Evolutionary conservation across 345 rosid species (phyloP).

Genomic region (Pelargonium nanum): DNA sequence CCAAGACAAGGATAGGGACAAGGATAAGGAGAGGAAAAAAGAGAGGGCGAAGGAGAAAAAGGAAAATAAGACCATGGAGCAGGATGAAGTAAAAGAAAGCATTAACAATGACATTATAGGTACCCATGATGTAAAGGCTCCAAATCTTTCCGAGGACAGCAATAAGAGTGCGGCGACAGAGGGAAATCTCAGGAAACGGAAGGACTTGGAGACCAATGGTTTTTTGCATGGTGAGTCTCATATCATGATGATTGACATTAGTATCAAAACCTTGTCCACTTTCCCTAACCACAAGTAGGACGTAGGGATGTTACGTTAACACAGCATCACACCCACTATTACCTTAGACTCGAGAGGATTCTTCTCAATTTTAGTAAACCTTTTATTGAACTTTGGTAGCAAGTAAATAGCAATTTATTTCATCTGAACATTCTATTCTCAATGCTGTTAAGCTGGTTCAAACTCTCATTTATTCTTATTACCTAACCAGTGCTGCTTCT

Average conservation of each 20-base stretch:
- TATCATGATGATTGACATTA: neutral
- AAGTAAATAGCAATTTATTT: neutral
- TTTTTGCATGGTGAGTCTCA: conserved; percentile 50
- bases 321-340: neutral
- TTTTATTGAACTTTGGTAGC: neutral
- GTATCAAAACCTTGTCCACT: neutral
- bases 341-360: neutral
- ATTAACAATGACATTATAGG: conserved; percentile 17
- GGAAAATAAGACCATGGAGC: conserved; percentile 16
- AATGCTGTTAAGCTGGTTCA: conserved; percentile 1
- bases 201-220: conserved; percentile 50
- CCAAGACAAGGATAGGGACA: conserved; percentile 14
- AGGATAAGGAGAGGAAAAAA: conserved; percentile 22
- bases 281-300: neutral
- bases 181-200: conserved; percentile 45
- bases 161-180: conserved; percentile 19
- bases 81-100: conserved; percentile 20
- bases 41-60: conserved; percentile 17
- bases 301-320: neutral
- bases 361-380: neutral
- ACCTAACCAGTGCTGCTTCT: conserved; percentile 7
- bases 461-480: neutral
- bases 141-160: conserved; percentile 15
- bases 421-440: neutral
- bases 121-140: conserved; percentile 13